Evolutionary conservation across 805 yeast genomes (phyloP).

Genomic region (Komagataella pseudopastoris): DNA sequence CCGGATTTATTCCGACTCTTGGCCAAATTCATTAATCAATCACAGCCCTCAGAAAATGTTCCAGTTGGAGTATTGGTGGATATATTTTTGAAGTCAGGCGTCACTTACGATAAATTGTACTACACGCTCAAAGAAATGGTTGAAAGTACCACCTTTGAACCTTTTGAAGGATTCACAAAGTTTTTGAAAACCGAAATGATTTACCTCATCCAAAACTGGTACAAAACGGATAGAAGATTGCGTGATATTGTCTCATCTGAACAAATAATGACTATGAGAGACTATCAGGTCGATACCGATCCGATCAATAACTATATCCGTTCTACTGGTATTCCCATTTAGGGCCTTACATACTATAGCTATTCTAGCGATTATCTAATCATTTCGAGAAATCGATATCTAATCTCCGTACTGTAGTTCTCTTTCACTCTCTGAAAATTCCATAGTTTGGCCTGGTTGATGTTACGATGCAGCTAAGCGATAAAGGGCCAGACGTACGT

Average conservation of each 20-base stretch:
- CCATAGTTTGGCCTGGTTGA: background rate
- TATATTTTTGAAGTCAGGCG: constrained; percentile 50
- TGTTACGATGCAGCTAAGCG: background rate
- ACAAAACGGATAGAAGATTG: constrained; percentile 45
- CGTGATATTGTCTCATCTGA: constrained; percentile 40
- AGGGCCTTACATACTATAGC: background rate
- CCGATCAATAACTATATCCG: constrained; percentile 39
- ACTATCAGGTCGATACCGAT: constrained; percentile 38
- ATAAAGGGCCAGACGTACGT: background rate
- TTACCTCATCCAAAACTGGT: constrained; percentile 56
- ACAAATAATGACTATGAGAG: constrained; percentile 26
- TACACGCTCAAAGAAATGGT: constrained; percentile 48
- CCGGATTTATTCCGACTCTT: constrained; percentile 55
- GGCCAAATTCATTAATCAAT: constrained; percentile 32
- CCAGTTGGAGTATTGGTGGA: constrained; percentile 42
- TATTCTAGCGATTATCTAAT: background rate
- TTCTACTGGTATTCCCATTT: constrained; percentile 21
- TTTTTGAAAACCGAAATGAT: constrained; percentile 40
- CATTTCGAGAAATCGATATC: background rate
- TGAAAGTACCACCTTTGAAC: constrained; percentile 42
- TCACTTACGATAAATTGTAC: constrained; percentile 50
- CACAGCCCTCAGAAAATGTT: constrained; percentile 5
- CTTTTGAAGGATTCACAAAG: constrained; percentile 28
- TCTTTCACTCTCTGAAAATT: background rate
- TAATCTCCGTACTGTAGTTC: background rate